Evolutionary conservation across 139 green algal genomes (phyloP), one percentile per base, ranked within the genome.

Genomic region (Trebouxia sp.): DNA sequence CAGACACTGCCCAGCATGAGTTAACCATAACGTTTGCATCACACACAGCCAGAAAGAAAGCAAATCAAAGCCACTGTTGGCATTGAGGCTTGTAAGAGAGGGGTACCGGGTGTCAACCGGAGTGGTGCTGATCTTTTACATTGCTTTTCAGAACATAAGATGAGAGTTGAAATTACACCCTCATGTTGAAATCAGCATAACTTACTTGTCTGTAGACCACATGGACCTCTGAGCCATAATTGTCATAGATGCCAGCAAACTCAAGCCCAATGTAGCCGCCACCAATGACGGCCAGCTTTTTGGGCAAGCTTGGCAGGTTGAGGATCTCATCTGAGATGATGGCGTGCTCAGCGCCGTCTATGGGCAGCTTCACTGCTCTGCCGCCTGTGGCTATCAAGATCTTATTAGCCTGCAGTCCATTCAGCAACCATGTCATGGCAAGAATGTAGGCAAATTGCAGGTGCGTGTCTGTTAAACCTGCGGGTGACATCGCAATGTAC

Each of bases 251-350:
- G 82, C 94, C 88, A 30, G 91, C 92, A 89, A 98, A 98, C 90
- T 99, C 96, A 20, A 99, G 85, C 15, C 93, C 93, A 80, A 99
- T 99, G 93, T 99, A 99, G 53, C 97, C 96, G 4, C 82, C 93
- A 7, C 97, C 97, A 22, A 99, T 75, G 51, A 99, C 94, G 11
- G 85, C 87, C 38, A 98, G 90, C 78, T 89, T 86, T 38, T 58
- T 91, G 51, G 67, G 67, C 10, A 66, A 66, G 58, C 93, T 86
- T 11, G 93, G 92, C 45, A 92, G 75, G 42, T 93, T 67, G 55
- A 84, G 80, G 20, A 84, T 76, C 66, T 99, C 91, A 85, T 99
- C 96, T 11, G 80, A 92, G 43, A 92, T 97, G 80, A 99, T 98
- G 80, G 84, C 92, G 45, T 92, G 91, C 85, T 99, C 96, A 20